Evolutionary conservation across 139 green algal species (phyloP), one percentile per base, ranked within the genome.

Genomic region (Gonium pectorale): DNA sequence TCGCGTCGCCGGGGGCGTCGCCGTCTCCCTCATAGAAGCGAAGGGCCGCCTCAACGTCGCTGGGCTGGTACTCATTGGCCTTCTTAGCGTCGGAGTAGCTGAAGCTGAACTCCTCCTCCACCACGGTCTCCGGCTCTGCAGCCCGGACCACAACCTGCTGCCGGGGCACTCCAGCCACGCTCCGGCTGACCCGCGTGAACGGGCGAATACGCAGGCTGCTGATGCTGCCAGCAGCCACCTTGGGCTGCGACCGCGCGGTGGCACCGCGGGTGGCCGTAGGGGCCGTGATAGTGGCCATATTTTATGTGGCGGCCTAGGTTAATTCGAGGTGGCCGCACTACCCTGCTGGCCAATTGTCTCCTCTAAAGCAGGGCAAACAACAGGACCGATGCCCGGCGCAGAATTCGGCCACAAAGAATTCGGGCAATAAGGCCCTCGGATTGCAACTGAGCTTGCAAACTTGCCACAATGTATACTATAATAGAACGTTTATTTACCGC

Each of bases 71-170:
- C 67, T 88, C 80, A 31, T 92, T 92, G 60, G 62, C 73, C 85
- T 90, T 89, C 63, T 86, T 85, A 17, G 85, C 85, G 49, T 92
- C 88, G 19, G 44, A 70, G n/a, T 80, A 79, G 77, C 81, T 90
- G 75, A 92, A 92, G 33, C 64, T 75, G 54, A 89, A 89, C 26
- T 89, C 87, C 59, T 73, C 82, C 31, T 46, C 69, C 35, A 67
- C 80, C 35, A 72, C 35, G 5, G 68, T 51, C 37, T 83, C 80
- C 41, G 44, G 52, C 74, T 86, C 86, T 4, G 80, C 73, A 29
- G 64, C 73, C n/a, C 75, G 66, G 4, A 64, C 64, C 4, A 83
- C n/a, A 21, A 83, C 77, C 31, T 74, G 62, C 77, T 73, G 41
- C 40, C 78, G 69, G 3, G 64, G 64, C 26, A 64, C 79, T 24